phyloP scores from a whole-genome alignment of 257 asterid species.

The Capsicum rhomboideum region DNA sequence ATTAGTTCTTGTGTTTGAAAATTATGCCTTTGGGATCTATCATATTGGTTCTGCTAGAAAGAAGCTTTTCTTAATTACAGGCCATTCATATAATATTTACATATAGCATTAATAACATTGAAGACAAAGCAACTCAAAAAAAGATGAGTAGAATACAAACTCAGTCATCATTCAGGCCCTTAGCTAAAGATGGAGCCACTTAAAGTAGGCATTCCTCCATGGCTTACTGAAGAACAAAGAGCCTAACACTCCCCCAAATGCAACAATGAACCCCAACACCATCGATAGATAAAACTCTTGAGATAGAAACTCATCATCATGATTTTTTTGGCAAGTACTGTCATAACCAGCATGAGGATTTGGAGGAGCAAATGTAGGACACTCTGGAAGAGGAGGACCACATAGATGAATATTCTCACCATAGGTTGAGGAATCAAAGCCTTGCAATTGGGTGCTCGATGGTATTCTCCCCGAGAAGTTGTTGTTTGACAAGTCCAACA shows the following conservation, averaged over 20 bases:
- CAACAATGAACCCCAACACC: conserved; percentile 15
- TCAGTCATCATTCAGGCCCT: neutral
- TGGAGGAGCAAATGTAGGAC: neutral
- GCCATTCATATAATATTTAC: neutral
- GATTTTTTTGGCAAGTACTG: neutral
- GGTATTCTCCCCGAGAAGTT: conserved; percentile 26
- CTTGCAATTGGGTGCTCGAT: conserved; percentile 19
- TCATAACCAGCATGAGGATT: neutral
- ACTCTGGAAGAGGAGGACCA: conserved; percentile 13
- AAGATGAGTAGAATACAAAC: neutral
- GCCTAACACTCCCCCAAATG: conserved; percentile 25
- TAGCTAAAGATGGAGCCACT: neutral
- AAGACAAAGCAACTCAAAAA: neutral
- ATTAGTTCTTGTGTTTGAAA: too few relatives aligned
- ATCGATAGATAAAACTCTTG: conserved; percentile 4
- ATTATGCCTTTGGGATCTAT: too few relatives aligned
- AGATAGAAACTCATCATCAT: neutral
- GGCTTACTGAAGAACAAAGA: conserved; percentile 11
- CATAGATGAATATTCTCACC: conserved; percentile 18
- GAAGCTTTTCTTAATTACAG: neutral
- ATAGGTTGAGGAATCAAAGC: conserved; percentile 19
- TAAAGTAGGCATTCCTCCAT: conserved; percentile 8
- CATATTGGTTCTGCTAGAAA: too few relatives aligned
- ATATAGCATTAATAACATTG: neutral
- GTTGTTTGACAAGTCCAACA: conserved; percentile 27